A percentile compares a stretch with the other conserved stretches of the same genome.
Evolutionary conservation across 345 rosid genomes (phyloP).

Genomic region (Rhizophora mangle): DNA sequence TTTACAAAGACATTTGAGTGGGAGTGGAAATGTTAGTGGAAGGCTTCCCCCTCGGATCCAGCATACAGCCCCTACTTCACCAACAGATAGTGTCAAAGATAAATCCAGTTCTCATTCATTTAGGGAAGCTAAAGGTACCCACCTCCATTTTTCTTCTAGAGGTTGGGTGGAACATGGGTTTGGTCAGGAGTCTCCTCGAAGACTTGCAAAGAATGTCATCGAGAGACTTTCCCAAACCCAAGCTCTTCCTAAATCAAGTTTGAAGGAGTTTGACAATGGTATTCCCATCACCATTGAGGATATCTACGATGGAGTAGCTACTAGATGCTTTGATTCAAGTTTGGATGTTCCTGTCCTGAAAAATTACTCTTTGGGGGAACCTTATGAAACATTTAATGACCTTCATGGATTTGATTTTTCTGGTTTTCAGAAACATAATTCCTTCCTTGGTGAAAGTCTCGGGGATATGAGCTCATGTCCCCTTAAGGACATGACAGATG

Average conservation of each 20-base stretch:
- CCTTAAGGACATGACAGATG: constrained; percentile 46
- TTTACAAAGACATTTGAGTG: constrained; percentile 39
- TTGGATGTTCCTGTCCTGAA: constrained; percentile 42
- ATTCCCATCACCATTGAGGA: constrained; percentile 81
- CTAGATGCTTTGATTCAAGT: constrained; percentile 41
- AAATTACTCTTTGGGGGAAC: constrained; percentile 40
- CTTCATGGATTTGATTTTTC: constrained; percentile 34
- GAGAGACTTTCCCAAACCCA: constrained; percentile 72
- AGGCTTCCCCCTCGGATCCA: constrained; percentile 71
- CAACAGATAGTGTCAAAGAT: constrained; percentile 43
- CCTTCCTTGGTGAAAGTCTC: constrained; percentile 26
- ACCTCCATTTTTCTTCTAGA: constrained; percentile 44
- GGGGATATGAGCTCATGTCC: constrained; percentile 31
- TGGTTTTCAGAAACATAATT: constrained; percentile 29
- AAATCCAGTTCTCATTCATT: constrained; percentile 65
- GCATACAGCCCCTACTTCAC: constrained; percentile 60
- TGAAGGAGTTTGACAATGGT: constrained; percentile 36
- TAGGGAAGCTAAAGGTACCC: constrained; percentile 60
- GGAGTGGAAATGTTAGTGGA: constrained; percentile 36
- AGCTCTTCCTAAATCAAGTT: constrained; percentile 45
- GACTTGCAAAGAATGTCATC: constrained; percentile 78
- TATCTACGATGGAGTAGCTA: constrained; percentile 54
- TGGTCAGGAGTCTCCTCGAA: constrained; percentile 73
- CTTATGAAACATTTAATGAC: constrained; percentile 35
- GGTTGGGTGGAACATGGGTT: constrained; percentile 62